Evolutionary conservation across 202 grass and related monocot species (phyloP).

Genomic region (Digitaria exilis): DNA sequence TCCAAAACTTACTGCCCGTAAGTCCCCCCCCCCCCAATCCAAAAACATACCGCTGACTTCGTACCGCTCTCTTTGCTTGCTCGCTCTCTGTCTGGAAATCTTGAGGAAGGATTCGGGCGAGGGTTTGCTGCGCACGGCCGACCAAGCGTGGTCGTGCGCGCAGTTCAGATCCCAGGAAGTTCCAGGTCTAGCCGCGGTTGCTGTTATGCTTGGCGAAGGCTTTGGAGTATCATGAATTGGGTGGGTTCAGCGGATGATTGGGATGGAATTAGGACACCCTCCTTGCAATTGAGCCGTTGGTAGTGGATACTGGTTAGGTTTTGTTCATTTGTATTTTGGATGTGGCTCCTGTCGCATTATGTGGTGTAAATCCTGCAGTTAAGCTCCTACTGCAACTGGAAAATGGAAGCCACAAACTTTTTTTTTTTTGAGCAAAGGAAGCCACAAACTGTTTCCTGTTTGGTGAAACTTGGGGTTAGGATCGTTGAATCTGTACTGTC

Average conservation of each 20-base stretch:
- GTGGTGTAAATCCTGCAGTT: neutral
- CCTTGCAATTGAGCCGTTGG: neutral
- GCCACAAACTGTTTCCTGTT: neutral
- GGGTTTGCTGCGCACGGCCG: neutral
- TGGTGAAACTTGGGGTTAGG: neutral
- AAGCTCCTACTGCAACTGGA: conserved; percentile 6
- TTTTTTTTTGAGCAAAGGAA: neutral
- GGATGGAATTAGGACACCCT: neutral
- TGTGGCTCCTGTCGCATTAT: neutral
- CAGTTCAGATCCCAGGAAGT: neutral
- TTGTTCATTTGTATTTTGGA: neutral
- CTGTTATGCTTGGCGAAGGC: neutral
- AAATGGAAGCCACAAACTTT: neutral
- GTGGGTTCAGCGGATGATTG: neutral
- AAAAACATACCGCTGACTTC: neutral
- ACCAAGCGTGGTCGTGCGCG: neutral
- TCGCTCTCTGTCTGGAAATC: neutral
- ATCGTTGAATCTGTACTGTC: neutral
- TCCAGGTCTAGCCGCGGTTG: neutral
- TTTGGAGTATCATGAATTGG: neutral
- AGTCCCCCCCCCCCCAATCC: conserved; percentile 4
- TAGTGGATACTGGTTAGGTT: neutral
- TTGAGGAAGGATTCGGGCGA: neutral
- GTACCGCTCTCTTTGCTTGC: neutral
- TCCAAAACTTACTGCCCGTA: conserved; percentile 95